Evolutionary conservation across 106 monocot genomes (phyloP).

Genomic region (Phalaenopsis aphrodite): DNA sequence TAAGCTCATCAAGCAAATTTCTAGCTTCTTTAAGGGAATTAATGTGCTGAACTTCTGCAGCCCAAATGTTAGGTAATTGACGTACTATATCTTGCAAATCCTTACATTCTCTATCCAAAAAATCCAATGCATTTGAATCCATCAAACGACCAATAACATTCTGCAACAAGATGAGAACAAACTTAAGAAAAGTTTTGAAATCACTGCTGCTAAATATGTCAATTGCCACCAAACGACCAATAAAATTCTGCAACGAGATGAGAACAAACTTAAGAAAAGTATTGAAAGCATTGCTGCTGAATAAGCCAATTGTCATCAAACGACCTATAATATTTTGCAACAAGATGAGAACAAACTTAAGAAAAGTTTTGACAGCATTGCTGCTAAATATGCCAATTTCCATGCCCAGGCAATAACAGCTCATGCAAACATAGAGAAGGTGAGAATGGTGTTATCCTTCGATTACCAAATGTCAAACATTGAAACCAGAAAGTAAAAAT

Average conservation of each 20-base stretch:
- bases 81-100: conserved; percentile 10
- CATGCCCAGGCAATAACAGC: neutral
- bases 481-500: neutral
- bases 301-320: conserved; percentile 9
- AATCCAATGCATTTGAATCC: conserved; percentile 28
- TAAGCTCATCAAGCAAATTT: conserved; percentile 31
- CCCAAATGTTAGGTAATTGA: conserved; percentile 38
- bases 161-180: conserved; percentile 34
- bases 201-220: no score
- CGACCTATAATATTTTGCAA: conserved; percentile 9
- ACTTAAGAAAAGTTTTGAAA: neutral
- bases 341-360: neutral
- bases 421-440: neutral
- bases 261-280: neutral
- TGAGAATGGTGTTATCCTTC: neutral
- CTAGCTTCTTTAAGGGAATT: conserved; percentile 46
- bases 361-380: neutral
- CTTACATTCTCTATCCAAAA: conserved; percentile 16
- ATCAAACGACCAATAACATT: conserved; percentile 29
- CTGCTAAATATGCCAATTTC: neutral
- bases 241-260: conserved; percentile 41
- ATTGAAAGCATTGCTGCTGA: no score
- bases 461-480: neutral
- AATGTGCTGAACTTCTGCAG: conserved; percentile 34
- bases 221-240: conserved; percentile 22